Base-by-base conservation (phyloP, 371 early-diverging fungal species). In the Apophysomyces elegans region DNA sequence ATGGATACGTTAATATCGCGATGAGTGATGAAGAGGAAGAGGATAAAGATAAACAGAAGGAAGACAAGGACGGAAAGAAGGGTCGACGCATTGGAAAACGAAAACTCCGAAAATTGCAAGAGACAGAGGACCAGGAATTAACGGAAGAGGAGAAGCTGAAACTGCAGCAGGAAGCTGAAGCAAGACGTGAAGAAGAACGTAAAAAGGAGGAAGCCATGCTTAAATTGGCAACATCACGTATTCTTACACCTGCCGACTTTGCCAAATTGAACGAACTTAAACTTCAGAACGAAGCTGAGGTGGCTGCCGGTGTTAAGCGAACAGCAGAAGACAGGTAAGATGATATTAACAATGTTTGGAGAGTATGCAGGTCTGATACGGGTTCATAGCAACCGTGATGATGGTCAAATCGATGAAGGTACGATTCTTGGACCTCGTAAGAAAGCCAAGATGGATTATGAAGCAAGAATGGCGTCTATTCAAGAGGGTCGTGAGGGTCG, bases 201-300 rank as follows among this genome's bases (percentile, higher is more conserved):
- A 74, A 73, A 58, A 76, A 78, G 54, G 66, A 74, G 21, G 77
- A 79, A 60, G 77, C 73, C 0, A 67, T 71, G 3, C 67, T 79
- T n/a, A 78, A 74, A 56, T 56, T 83, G 61, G 81, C 81, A n/a
- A 77, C 82, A 44, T 73, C 75, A 5, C 76, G 91, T 86, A 91
- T 96, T 73, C 77, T 96, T 70, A 96, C 96, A 9, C 94, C 94
- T 56, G 95, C 94, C 44, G 97, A 97, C 78, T 96, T 96, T 78
- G 92, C 88, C 18, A 87, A 85, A 67, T 86, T 97, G 67, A 85
- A 91, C 61, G 90, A 90, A 61, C 82, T 93, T 70, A 76, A 86
- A 59, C 72, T 81, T 26, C 76, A 83, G 47, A 86, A 91, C 60
- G 90, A 89, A 41, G 56, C 76, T 46, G 77, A 77, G 26, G 46